These are phyloP conservation scores for Venturia effusa DNA, from an alignment of 2,329 filamentous ascomycete genomes.

Conservation along the genomic window DNA sequence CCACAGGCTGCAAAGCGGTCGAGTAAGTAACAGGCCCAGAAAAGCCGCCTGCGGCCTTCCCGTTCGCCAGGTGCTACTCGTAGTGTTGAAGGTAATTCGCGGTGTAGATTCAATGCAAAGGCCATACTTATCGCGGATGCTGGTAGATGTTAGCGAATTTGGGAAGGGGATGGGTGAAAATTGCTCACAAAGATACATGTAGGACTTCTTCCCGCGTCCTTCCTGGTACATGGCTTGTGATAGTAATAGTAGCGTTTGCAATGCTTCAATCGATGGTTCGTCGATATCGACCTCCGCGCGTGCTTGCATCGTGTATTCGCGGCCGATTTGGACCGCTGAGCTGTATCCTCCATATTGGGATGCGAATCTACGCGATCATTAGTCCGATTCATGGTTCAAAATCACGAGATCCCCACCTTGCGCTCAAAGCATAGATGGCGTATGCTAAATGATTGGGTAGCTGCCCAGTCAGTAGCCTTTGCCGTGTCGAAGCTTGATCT, in stretches of 20 bases:
- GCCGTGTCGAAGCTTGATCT: slow-evolving; percentile 64
- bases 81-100: slow-evolving; percentile 56
- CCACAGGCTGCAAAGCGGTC: slow-evolving; percentile 76
- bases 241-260: slow-evolving; percentile 67
- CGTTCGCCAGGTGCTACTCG: slow-evolving; percentile 57
- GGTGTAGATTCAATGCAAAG: slow-evolving; percentile 68
- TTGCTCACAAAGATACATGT: slow-evolving; percentile 65
- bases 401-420: slow-evolving; percentile 25
- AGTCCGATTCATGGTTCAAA: slow-evolving; percentile 45
- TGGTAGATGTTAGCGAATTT: slow-evolving; percentile 25
- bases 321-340: slow-evolving; percentile 55
- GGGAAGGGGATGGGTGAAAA: slow-evolving; percentile 3
- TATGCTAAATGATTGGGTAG: slow-evolving; percentile 42
- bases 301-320: slow-evolving; percentile 62
- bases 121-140: slow-evolving; percentile 73
- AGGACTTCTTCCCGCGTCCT: slow-evolving; percentile 73
- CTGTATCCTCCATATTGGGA: slow-evolving; percentile 48
- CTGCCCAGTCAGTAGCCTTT: slow-evolving; percentile 58
- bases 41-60: slow-evolving; percentile 67
- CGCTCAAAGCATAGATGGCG: slow-evolving; percentile 41
- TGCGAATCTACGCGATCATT: slow-evolving; percentile 17
- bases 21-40: slow-evolving; percentile 82
- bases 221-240: slow-evolving; percentile 65
- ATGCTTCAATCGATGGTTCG: slow-evolving; percentile 65
- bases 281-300: slow-evolving; percentile 65